These are phyloP conservation scores for Suillus bovinus DNA, from an alignment of 768 basidiomycete genomes.

Conservation along the genomic window DNA sequence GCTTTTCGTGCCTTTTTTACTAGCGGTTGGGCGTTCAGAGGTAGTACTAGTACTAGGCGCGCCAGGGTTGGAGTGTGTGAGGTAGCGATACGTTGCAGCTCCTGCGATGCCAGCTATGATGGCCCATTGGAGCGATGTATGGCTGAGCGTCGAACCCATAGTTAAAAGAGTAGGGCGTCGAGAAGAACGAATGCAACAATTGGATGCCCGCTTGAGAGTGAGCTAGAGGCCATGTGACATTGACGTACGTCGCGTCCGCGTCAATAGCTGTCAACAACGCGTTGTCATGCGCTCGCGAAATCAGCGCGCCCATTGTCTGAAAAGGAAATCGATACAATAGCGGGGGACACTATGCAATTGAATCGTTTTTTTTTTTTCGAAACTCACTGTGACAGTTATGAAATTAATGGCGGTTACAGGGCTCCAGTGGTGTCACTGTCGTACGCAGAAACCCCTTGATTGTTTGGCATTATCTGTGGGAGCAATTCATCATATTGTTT, in stretches of 20 bases:
- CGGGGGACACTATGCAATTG: too few relatives aligned
- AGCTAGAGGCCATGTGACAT: conserved; percentile 1
- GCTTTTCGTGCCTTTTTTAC: conserved; percentile 27
- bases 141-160: conserved; percentile 52
- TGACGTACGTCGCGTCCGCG: conserved; percentile 30
- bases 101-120: conserved; percentile 40
- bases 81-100: conserved; percentile 42
- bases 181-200: conserved; percentile 2
- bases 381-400: too few relatives aligned
- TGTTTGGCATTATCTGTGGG: too few relatives aligned
- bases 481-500: too few relatives aligned
- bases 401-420: too few relatives aligned
- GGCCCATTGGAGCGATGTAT: conserved; percentile 39
- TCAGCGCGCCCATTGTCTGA: not conserved
- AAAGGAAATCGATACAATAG: too few relatives aligned
- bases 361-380: too few relatives aligned
- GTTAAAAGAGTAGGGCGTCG: not conserved
- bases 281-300: conserved; percentile 11
- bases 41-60: not conserved
- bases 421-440: too few relatives aligned
- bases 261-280: conserved; percentile 32
- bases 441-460: too few relatives aligned
- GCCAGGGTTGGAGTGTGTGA: conserved; percentile 15
- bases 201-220: not conserved
- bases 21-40: not conserved